phyloP scores from a whole-genome alignment of 208 protist species.

The Trypanosoma vivax region DNA sequence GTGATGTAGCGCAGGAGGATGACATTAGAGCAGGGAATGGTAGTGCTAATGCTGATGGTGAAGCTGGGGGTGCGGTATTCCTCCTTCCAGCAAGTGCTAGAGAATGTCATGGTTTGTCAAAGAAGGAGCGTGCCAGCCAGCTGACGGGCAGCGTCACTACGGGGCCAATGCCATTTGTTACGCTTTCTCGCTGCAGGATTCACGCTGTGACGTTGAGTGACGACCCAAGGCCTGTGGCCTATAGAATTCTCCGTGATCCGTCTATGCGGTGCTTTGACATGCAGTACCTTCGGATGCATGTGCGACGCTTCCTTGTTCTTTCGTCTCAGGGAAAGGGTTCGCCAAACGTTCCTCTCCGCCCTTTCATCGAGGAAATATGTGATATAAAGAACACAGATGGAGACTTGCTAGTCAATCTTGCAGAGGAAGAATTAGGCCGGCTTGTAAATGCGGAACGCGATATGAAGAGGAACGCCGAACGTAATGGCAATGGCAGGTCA shows the following conservation, averaged over 20 bases:
- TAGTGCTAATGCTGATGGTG: not conserved
- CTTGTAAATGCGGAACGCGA: constrained; percentile 62
- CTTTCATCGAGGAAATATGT: constrained; percentile 57
- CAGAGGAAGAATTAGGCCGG: constrained; percentile 56
- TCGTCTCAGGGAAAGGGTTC: constrained; percentile 69
- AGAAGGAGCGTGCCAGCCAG: too few relatives aligned
- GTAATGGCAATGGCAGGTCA: constrained; percentile 18
- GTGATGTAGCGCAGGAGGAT: too few relatives aligned
- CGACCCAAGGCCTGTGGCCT: constrained; percentile 48
- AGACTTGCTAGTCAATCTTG: constrained; percentile 38
- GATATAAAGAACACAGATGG: constrained; percentile 49
- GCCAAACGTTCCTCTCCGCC: constrained; percentile 42
- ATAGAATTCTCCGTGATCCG: constrained; percentile 55
- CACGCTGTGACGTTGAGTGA: constrained; percentile 62
- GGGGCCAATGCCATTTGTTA: constrained; percentile 69
- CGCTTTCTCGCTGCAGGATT: constrained; percentile 66
- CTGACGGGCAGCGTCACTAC: too few relatives aligned
- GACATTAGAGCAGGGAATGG: not conserved
- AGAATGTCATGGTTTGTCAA: too few relatives aligned
- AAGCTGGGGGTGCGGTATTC: not conserved
- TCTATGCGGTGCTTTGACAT: constrained; percentile 53
- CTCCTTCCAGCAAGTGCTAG: constrained; percentile 2
- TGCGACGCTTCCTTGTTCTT: constrained; percentile 73
- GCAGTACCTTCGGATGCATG: constrained; percentile 83
- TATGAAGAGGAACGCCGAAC: constrained; percentile 24